Evolutionary conservation across 805 yeast species (phyloP).

Genomic region (Teunomyces lycoperdinae): DNA sequence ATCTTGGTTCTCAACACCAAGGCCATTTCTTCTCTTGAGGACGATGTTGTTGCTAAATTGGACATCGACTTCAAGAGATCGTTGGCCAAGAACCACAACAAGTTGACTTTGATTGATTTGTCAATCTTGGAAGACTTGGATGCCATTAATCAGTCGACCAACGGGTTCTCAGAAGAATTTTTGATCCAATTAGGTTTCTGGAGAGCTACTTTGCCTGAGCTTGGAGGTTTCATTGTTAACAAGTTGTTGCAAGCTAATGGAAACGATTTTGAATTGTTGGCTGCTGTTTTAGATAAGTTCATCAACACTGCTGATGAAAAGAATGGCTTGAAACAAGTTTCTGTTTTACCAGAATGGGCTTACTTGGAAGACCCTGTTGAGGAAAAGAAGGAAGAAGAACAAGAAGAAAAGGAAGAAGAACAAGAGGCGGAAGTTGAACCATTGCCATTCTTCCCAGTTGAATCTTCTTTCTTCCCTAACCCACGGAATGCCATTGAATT

Average conservation of each 20-base stretch:
- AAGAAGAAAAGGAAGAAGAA: constrained; percentile 16
- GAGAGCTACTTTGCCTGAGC: constrained; percentile 62
- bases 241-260: constrained; percentile 80
- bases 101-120: constrained; percentile 59
- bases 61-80: constrained; percentile 52
- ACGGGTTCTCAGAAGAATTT: constrained; percentile 71
- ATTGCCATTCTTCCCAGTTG: constrained; percentile 54
- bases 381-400: constrained; percentile 23
- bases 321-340: constrained; percentile 37
- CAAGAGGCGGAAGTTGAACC: constrained; percentile 15
- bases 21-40: constrained; percentile 37
- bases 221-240: constrained; percentile 66
- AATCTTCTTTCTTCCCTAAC: constrained; percentile 64
- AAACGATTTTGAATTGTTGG: constrained; percentile 74
- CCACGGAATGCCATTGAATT: constrained; percentile 45
- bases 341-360: constrained; percentile 32
- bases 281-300: constrained; percentile 64
- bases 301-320: constrained; percentile 56
- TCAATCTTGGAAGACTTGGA: constrained; percentile 62
- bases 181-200: constrained; percentile 81
- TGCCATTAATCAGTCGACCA: constrained; percentile 48
- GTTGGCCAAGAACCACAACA: constrained; percentile 50
- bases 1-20: constrained; percentile 45
- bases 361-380: constrained; percentile 34
- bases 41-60: constrained; percentile 51